Percentiles rank a stretch among this genome's conserved stretches.
These are phyloP conservation scores for Medicago truncatula DNA, from an alignment of 306 rosid genomes.

Conservation along the genomic window MtrunA17r5.0-ANR NC_053045.1:47839501-47840000, in stretches of 20 bases:
- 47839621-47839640: constrained; percentile 60
- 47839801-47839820: not conserved
- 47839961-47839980: constrained; percentile 44
- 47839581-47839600: constrained; percentile 59
- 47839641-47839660: constrained; percentile 60
- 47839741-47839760: not conserved
- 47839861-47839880: not conserved
- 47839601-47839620: constrained; percentile 47
- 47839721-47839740: constrained; percentile 64
- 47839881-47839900: constrained; percentile 22
- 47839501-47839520: constrained; percentile 45
- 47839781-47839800: not conserved
- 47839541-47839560: constrained; percentile 56
- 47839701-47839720: constrained; percentile 38
- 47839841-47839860: not conserved
- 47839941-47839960: constrained; percentile 35
- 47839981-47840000: constrained; percentile 44
- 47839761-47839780: not conserved
- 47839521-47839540: constrained; percentile 56
- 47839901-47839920: constrained; percentile 26
- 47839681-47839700: constrained; percentile 18
- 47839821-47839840: constrained; percentile 5
- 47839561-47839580: constrained; percentile 62
- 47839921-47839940: constrained; percentile 48
- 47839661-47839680: constrained; percentile 48